Evolutionary conservation across 148 eudicot species (phyloP).

Genomic region (Persicaria tinctoria): DNA sequence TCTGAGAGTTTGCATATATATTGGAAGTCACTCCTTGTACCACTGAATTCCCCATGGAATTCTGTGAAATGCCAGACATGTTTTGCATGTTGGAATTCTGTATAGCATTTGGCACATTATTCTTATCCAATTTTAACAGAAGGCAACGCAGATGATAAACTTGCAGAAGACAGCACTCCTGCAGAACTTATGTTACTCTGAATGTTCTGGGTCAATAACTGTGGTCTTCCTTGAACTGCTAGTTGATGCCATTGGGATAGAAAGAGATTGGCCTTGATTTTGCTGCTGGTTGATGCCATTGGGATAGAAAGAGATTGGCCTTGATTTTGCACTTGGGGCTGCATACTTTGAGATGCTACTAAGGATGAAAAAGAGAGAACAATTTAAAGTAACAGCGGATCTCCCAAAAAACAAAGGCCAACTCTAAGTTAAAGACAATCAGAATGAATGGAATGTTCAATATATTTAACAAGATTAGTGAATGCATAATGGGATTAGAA

Average conservation of each 20-base stretch:
- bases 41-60: conserved; percentile 58
- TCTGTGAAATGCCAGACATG: conserved; percentile 52
- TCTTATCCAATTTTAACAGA: conserved; percentile 47
- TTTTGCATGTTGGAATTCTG: conserved; percentile 63
- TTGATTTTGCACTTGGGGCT: conserved; percentile 60
- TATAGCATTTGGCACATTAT: conserved; percentile 49
- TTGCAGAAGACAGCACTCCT: conserved; percentile 55
- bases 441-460: not conserved
- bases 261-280: conserved; percentile 59
- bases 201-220: conserved; percentile 50
- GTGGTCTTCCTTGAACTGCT: conserved; percentile 63
- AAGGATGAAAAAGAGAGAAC: conserved; percentile 2
- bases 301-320: conserved; percentile 52
- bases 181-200: conserved; percentile 47
- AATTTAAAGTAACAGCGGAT: not conserved
- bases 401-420: not conserved
- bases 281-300: conserved; percentile 2
- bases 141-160: conserved; percentile 53
- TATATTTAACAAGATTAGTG: not conserved
- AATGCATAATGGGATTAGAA: not conserved
- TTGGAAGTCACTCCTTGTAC: conserved; percentile 65
- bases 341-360: conserved; percentile 55
- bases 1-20: conserved; percentile 61
- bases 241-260: conserved; percentile 57
- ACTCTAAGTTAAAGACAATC: not conserved